Conservation (phyloP, 352 stramenopile species). For the Achlya hypogyna region DNA sequence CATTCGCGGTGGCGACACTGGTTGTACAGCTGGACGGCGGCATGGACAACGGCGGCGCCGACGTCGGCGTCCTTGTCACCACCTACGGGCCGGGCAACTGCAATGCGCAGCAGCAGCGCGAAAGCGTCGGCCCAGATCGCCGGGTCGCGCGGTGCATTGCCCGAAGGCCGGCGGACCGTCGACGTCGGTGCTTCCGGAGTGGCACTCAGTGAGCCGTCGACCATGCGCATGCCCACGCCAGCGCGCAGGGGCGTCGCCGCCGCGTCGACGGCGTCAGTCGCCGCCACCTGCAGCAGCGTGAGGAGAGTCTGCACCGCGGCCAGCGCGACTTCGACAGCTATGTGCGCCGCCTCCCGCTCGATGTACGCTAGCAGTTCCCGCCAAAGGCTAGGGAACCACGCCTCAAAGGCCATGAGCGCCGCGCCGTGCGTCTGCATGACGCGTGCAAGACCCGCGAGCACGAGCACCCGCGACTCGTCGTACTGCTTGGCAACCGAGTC, state of each 20-base stretch:
- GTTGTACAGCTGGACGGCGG: conserved; percentile 65
- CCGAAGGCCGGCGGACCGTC: background rate
- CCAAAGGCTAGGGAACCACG: conserved; percentile 64
- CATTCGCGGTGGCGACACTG: conserved; percentile 72
- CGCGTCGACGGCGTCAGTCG: conserved; percentile 56
- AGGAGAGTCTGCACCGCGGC: conserved; percentile 65
- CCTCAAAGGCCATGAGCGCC: conserved; percentile 41
- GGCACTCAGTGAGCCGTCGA: conserved; percentile 72
- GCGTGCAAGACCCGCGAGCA: conserved; percentile 90
- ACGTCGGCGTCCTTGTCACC: conserved; percentile 78
- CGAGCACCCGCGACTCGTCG: conserved; percentile 92
- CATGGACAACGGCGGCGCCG: conserved; percentile 57
- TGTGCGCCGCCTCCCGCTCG: conserved; percentile 21
- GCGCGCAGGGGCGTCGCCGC: conserved; percentile 66
- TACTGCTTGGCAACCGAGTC: conserved; percentile 96
- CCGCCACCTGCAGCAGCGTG: conserved; percentile 75
- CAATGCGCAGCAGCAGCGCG: conserved; percentile 41
- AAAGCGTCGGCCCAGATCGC: conserved; percentile 65
- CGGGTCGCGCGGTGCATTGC: conserved; percentile 33
- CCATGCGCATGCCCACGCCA: conserved; percentile 83
- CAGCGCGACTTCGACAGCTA: conserved; percentile 73
- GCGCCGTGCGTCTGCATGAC: conserved; percentile 85
- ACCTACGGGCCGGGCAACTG: conserved; percentile 26
- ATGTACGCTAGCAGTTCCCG: conserved; percentile 50
- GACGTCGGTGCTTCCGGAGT: conserved; percentile 24